Evolutionary conservation across 2,329 filamentous ascomycete species (phyloP), one percentile per base, ranked within the genome.

Genomic region (Aspergillus ochraceus): DNA sequence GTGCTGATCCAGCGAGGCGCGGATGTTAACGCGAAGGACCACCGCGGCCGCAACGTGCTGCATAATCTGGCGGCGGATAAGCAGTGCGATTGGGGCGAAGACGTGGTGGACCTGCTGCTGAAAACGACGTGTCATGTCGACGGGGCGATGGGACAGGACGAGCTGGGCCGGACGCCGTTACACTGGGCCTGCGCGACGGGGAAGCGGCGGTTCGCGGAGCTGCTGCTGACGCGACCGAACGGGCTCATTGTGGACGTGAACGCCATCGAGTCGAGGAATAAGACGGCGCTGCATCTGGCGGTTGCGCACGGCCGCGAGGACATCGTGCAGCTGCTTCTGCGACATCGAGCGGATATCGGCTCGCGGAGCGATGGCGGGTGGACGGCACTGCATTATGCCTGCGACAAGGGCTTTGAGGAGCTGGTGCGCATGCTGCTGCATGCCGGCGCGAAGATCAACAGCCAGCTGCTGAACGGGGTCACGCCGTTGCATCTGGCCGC

Each of bases 161-260:
- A 76, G 54, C 68, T 81, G 22, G 80, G 80, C 10, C 77, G 84
- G 12, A 84, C 82, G 30, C 81, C 85, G 2, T 69, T 87, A 47
- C 79, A 86, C 60, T 86, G 84, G 84, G 84, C 84, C 1, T 84
- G 83, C 39, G 83, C 81, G 24, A 84, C 84, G 49, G 82, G 82
- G 19, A 84, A 86, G 65, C 72, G 79, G 53, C 75, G 77, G 32
- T 73, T 86, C 11, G 81, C 79, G 19, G 77, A 80, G 57, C 74
- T 80, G 64, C 72, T 87, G 29, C 72, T 84, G 5, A 72, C 67
- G 17, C 64, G 72, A 59, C 59, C 68, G 24, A 51, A 71, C 72
- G 62, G 74, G 60, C 65, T 66, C 1, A 64, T 64, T 9, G 80
- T 77, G 1, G 67, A 80, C 59, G 71, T 83, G 14, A 67, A 76